Percentiles rank a stretch among this genome's conserved stretches.
Evolutionary conservation across 202 grass and related monocot genomes (phyloP).

Genomic region (Carex arenaria): DNA sequence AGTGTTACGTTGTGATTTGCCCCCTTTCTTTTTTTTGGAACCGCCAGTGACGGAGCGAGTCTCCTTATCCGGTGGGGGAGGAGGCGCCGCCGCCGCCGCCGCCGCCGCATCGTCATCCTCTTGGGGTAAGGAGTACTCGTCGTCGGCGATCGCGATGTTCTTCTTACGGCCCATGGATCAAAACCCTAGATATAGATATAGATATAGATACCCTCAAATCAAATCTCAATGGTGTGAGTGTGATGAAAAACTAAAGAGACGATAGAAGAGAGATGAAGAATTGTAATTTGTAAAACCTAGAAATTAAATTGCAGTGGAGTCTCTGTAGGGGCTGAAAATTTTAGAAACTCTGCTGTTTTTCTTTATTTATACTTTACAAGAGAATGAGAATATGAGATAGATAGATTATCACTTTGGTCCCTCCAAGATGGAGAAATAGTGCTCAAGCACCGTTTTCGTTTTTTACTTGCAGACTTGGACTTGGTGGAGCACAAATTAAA

Average conservation of each 20-base stretch:
- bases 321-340: not conserved
- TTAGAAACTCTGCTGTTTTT: not conserved
- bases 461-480: no score
- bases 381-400: no score
- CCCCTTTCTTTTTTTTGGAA: slow-evolving; percentile 47
- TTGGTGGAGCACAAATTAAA: no score
- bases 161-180: slow-evolving; percentile 91
- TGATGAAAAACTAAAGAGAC: not conserved
- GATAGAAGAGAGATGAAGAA: not conserved
- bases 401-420: not conserved
- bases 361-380: slow-evolving; percentile 14
- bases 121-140: slow-evolving; percentile 86
- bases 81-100: not conserved
- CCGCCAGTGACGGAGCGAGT: slow-evolving; percentile 55
- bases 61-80: slow-evolving; percentile 26
- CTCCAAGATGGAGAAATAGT: not conserved
- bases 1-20: slow-evolving; percentile 29
- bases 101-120: slow-evolving; percentile 36
- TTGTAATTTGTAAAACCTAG: not conserved
- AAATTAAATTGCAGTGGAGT: not conserved
- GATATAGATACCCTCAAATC: not conserved
- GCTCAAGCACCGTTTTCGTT: not conserved
- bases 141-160: slow-evolving; percentile 77
- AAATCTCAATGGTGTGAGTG: not conserved
- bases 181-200: slow-evolving; percentile 9